Evolutionary conservation across 2,329 filamentous ascomycete species (phyloP).

Genomic region (Aspergillus texensis): DNA sequence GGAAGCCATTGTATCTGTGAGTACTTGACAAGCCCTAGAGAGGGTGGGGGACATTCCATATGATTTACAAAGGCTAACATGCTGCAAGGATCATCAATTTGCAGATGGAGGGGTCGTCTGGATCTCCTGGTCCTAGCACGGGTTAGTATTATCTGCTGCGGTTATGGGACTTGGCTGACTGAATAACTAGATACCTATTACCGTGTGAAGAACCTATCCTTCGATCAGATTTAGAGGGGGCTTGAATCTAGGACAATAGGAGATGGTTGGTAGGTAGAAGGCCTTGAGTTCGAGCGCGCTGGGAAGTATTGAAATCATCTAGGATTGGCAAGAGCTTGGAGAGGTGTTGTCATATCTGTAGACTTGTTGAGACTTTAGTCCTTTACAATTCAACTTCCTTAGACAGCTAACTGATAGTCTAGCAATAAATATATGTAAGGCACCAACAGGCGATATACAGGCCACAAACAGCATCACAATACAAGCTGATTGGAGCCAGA

Average conservation of each 20-base stretch:
- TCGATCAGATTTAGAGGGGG: slow-evolving; percentile 10
- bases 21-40: background rate
- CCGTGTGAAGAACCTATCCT: slow-evolving; percentile 13
- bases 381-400: background rate
- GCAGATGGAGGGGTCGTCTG: slow-evolving; percentile 29
- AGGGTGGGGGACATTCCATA: background rate
- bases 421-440: background rate
- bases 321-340: accelerated
- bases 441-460: background rate
- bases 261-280: background rate
- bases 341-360: background rate
- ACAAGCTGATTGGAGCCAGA: too few species aligned
- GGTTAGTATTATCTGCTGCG: slow-evolving; percentile 6
- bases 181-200: slow-evolving; percentile 11
- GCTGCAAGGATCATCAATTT: slow-evolving; percentile 27
- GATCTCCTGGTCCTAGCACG: slow-evolving; percentile 15
- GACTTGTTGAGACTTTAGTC: background rate
- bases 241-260: background rate
- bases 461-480: too few species aligned
- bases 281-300: background rate
- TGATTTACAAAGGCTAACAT: background rate
- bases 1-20: slow-evolving; percentile 44
- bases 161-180: background rate
- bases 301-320: background rate
- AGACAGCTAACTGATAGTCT: background rate